phyloP scores from a whole-genome alignment of 371 early-diverging fungal genomes.

The Amoeboaphelidium protococcarum region DNA sequence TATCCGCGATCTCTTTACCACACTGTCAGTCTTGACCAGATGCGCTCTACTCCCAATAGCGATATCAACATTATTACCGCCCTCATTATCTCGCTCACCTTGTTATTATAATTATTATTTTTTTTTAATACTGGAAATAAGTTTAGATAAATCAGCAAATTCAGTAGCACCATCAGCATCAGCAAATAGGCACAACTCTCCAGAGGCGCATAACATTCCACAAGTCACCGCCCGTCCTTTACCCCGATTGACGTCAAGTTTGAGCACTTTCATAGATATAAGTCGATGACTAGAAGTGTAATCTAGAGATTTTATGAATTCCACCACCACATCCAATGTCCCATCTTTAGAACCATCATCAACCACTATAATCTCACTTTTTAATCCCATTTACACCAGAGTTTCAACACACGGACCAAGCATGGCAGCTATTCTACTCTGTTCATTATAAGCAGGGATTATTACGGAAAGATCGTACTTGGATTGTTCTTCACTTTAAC shows the following conservation, averaged over 20 bases:
- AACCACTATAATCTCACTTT: slow-evolving; percentile 42
- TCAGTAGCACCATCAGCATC: slow-evolving; percentile 87
- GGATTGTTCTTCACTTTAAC: slow-evolving; percentile 18
- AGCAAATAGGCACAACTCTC: slow-evolving; percentile 52
- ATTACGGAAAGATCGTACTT: slow-evolving; percentile 39
- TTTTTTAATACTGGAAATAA: slow-evolving; percentile 5
- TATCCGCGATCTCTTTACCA: slow-evolving; percentile 74
- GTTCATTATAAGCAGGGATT: slow-evolving; percentile 79
- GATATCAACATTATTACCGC: slow-evolving; percentile 24
- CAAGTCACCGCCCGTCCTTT: slow-evolving; percentile 80
- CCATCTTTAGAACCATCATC: slow-evolving; percentile 67
- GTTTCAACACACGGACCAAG: slow-evolving; percentile 42
- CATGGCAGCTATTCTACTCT: slow-evolving; percentile 49
- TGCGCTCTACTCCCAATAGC: slow-evolving; percentile 75
- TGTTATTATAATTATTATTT: too few relatives aligned
- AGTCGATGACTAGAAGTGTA: not conserved
- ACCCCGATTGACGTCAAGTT: slow-evolving; percentile 53
- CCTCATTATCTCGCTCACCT: slow-evolving; percentile 8
- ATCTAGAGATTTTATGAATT: slow-evolving; percentile 10
- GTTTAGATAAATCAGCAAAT: slow-evolving; percentile 44
- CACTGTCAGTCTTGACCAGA: slow-evolving; percentile 57
- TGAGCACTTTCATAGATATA: slow-evolving; percentile 36
- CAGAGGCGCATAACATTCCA: slow-evolving; percentile 61
- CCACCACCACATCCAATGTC: slow-evolving; percentile 26
- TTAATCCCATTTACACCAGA: slow-evolving; percentile 15